Percentiles rank a stretch among this genome's conserved stretches.
Conservation (phyloP, 2,329 filamentous ascomycete species). For the Graphilbum ipis-grandicollis region DNA sequence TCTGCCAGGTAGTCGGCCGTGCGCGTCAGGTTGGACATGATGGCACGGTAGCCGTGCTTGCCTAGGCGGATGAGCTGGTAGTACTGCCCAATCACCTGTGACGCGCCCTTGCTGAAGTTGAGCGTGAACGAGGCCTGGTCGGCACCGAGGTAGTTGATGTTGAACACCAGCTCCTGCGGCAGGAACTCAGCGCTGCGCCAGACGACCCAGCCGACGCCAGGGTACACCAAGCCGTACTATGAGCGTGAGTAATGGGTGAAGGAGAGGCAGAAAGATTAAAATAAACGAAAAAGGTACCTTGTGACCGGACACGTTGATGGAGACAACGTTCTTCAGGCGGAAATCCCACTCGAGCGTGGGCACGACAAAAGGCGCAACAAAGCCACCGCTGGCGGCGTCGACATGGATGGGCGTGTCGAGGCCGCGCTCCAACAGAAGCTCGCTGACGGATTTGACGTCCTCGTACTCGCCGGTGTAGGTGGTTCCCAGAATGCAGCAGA, state of each 20-base stretch:
- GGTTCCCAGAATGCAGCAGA: conserved; percentile 77
- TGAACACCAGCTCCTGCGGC: conserved; percentile 88
- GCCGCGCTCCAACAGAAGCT: conserved; percentile 56
- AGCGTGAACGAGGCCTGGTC: conserved; percentile 92
- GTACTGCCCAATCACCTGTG: conserved; percentile 91
- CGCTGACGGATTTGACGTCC: conserved; percentile 82
- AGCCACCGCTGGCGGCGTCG: conserved; percentile 81
- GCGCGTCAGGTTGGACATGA: conserved; percentile 86
- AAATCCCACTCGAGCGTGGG: conserved; percentile 86
- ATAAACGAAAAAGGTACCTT: conserved; percentile 30
- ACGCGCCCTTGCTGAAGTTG: conserved; percentile 92
- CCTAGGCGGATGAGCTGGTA: conserved; percentile 93
- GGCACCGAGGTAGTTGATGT: conserved; percentile 96
- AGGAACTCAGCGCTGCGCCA: conserved; percentile 74
- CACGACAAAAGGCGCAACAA: conserved; percentile 80
- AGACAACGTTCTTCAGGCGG: conserved; percentile 70
- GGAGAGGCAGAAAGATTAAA: not conserved
- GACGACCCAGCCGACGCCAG: conserved; percentile 85
- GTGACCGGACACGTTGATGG: conserved; percentile 88
- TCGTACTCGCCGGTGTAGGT: conserved; percentile 96
- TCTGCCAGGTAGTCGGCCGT: conserved; percentile 75
- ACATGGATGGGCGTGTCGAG: conserved; percentile 83
- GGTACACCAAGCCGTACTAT: conserved; percentile 50
- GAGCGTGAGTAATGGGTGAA: not conserved
- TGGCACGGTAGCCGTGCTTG: conserved; percentile 77